These are phyloP conservation scores for Puccinellia tenuiflora DNA, from an alignment of 176 grass and related monocot genomes.

Conservation along the genomic window DNA sequence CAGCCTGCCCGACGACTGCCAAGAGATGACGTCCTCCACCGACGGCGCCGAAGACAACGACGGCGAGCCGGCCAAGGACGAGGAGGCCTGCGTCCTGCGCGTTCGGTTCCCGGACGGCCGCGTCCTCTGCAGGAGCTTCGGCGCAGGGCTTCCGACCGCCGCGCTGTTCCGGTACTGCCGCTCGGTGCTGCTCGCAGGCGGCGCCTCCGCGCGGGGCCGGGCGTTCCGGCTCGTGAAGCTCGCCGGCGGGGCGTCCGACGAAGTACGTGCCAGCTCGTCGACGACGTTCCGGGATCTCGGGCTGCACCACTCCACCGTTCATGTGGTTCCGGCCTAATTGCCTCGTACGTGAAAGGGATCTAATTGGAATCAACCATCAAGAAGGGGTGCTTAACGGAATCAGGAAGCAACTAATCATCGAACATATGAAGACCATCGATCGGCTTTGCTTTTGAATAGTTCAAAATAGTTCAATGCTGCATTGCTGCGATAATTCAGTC, in stretches of 20 bases:
- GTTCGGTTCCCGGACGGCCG: neutral
- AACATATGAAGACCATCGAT: neutral
- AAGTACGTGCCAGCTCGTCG: neutral
- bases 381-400: too few relatives aligned
- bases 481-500: neutral
- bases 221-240: neutral
- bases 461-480: neutral
- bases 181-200: neutral
- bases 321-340: neutral
- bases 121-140: neutral
- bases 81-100: neutral
- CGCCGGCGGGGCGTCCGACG: slow-evolving; percentile 1
- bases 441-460: neutral
- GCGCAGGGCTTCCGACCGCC: neutral
- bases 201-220: neutral
- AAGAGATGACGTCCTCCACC: neutral
- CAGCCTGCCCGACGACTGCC: too few relatives aligned
- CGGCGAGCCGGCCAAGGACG: neutral
- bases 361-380: neutral
- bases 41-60: too few relatives aligned
- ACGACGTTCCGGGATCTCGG: neutral
- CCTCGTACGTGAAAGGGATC: too few relatives aligned
- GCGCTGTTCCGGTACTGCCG: neutral
- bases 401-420: neutral
- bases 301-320: neutral